Conservation (phyloP, 2,329 filamentous ascomycete species). For the Penicillium sp. region DNA sequence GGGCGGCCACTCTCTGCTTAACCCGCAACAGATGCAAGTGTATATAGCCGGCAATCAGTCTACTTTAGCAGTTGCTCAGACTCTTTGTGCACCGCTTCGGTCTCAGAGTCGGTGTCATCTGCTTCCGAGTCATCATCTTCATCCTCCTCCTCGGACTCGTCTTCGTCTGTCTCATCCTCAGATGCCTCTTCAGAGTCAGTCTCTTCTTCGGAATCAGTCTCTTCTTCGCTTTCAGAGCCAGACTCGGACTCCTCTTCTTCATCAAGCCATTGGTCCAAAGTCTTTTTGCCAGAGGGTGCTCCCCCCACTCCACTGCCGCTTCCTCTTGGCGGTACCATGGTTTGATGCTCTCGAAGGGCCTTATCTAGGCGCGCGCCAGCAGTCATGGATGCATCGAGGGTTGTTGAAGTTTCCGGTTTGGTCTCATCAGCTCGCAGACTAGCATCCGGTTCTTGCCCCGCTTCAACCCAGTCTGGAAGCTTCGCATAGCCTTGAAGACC, state of each 20-base stretch:
- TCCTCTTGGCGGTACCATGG: conserved; percentile 9
- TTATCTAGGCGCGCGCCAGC: conserved; percentile 41
- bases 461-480: conserved; percentile 77
- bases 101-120: conserved; percentile 30
- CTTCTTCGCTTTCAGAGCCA: conserved; percentile 35
- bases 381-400: conserved; percentile 28
- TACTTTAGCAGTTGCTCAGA: conserved; percentile 14
- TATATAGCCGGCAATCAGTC: background rate
- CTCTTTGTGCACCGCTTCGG: conserved; percentile 17
- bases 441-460: conserved; percentile 72
- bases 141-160: conserved; percentile 25
- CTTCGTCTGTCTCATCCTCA: conserved; percentile 38
- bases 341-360: conserved; percentile 40
- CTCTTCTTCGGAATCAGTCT: conserved; percentile 28
- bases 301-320: conserved; percentile 17
- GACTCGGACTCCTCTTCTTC: conserved; percentile 55
- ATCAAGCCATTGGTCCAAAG: conserved; percentile 86
- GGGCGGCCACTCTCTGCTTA: no score
- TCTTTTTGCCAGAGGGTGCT: conserved; percentile 58
- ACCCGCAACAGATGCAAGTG: no score
- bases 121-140: conserved; percentile 43
- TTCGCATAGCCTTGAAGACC: conserved; percentile 72
- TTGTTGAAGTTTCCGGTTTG: conserved; percentile 25
- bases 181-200: conserved; percentile 31
- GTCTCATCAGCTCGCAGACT: conserved; percentile 59